Evolutionary conservation across 805 yeast species (phyloP), one percentile per base, ranked within the genome.

Genomic region (Peterozyma xylosa): DNA sequence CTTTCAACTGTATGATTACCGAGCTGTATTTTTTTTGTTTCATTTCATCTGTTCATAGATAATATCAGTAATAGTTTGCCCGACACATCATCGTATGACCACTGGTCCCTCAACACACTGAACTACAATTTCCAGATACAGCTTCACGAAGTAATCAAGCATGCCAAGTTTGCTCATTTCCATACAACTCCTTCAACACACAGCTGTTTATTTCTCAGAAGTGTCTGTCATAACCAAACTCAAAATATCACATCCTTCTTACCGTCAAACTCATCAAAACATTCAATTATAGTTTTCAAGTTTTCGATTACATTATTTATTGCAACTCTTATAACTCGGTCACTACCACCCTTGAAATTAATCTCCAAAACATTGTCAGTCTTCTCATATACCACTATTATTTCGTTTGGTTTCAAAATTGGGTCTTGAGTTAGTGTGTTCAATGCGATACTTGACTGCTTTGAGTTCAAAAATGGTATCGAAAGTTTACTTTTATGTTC

Each of bases 261-360:
- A 7, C 48, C 73, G 46, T 71, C 80, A 58, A 84, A 78, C 57
- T 78, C 84, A 45, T 86, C 95, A 51, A 88, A 66, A 45, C 95
- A 82, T 64, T 89, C 96, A 1, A 88, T 66, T 2, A 85, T 74
- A 0, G 93, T 80, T 54, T 82, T 82, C 45, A 87, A 59, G 49
- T 81, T 82, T 56, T 88, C 96, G 44, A 90, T 67, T 14, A 85
- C 74, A 50, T 82, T 83, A 60, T 88, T 87, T 15, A 85, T 86
- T 9, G 95, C 95, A 5, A 88, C 95, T 48, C 97, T 68, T 42
- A 89, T 72, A 6, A 80, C 80, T 37, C 96, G 67, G 50, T 85
- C 95, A 41, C 86, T 80, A 0, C 70, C 68, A 2, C 88, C 87
- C 7, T 65, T 58, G 51, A 86, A 85, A 1, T 53, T 49, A 29